These are phyloP conservation scores for Hyphodiscus sp. DNA, from an alignment of 2,329 filamentous ascomycete species.

Conservation along the genomic window DNA sequence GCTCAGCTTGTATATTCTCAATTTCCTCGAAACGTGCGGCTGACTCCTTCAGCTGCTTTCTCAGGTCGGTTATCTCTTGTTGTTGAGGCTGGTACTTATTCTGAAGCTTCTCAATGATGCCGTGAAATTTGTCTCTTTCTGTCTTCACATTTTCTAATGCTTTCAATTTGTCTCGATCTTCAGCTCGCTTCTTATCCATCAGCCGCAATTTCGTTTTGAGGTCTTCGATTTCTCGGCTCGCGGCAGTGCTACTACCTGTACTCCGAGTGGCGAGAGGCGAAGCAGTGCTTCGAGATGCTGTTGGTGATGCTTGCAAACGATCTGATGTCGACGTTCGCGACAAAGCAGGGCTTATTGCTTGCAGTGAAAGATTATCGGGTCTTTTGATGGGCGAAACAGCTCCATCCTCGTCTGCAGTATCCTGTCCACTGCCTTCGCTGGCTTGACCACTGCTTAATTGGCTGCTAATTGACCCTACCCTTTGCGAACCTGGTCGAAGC, in stretches of 20 bases:
- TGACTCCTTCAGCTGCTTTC: slow-evolving; percentile 70
- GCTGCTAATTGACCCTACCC: slow-evolving; percentile 26
- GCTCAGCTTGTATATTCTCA: slow-evolving; percentile 71
- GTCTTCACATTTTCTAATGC: slow-evolving; percentile 67
- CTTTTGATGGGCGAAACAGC: slow-evolving; percentile 43
- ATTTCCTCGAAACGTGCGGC: slow-evolving; percentile 63
- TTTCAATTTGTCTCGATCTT: slow-evolving; percentile 82
- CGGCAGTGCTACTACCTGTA: slow-evolving; percentile 22
- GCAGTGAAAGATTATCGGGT: slow-evolving; percentile 27
- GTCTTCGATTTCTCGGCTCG: slow-evolving; percentile 66
- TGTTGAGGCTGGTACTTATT: slow-evolving; percentile 81
- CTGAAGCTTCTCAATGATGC: slow-evolving; percentile 85
- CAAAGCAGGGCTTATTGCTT: slow-evolving; percentile 24
- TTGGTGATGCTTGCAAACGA: slow-evolving; percentile 17
- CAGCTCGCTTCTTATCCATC: slow-evolving; percentile 77
- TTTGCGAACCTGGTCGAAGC: slow-evolving; percentile 25
- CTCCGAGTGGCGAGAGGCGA: slow-evolving; percentile 22
- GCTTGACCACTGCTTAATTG: slow-evolving; percentile 26
- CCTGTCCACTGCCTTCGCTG: slow-evolving; percentile 25
- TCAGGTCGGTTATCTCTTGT: slow-evolving; percentile 69
- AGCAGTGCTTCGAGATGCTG: slow-evolving; percentile 17
- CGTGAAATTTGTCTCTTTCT: slow-evolving; percentile 73
- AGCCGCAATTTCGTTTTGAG: slow-evolving; percentile 81
- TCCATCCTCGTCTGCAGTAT: slow-evolving; percentile 23
- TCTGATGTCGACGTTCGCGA: slow-evolving; percentile 22